Base-by-base conservation (phyloP, 106 monocot species). In the Agapanthus africanus region DNA sequence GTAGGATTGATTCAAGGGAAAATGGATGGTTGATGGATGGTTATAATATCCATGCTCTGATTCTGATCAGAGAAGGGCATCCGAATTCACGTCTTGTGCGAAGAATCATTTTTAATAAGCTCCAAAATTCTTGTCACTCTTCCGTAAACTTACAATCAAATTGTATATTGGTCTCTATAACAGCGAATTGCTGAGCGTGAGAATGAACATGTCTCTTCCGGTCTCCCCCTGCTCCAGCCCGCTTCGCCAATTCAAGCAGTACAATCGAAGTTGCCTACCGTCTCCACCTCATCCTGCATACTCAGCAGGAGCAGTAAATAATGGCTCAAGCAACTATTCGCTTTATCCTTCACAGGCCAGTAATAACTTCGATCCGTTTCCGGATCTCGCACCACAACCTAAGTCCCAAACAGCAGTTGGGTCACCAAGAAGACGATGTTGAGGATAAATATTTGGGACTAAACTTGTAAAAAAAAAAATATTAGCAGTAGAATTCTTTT, bases 181-280 rank as follows among this genome's bases (percentile, higher is more conserved):
- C 77, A 88, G 88, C 59, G 70, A 79, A 54, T 40, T 68, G 30
- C 56, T 37, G 34, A 68, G 68, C 61, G 33, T 63, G 66, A 82
- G 86, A 80, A 61, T 62, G 77, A 89, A 93, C 75, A 71, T 93
- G 79, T 93, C 93, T n/a, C 74, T 93, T 21, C 93, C 88, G 1
- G 89, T 86, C 0, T 93, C 93, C 1, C 93, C 93, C 8, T 89
- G 89, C 63, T 93, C 93, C 46, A 93, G 93, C 36, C 93, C 93
- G 7, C 18, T 78, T 10, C 76, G 93, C 36, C 89, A 89, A 32
- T 79, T 73, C 23, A 79, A 64, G 63, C 88, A 80, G 47, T 81
- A 74, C 21, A 88, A 86, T 54, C 60, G 86, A 66, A 89, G 84
- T 32, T 84, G 84, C 77, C 70, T 89, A 18, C 86, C 86, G 7